A percentile compares a stretch with the other conserved stretches of the same genome.
Evolutionary conservation across 1,139 yeast species (phyloP).

Genomic region (Lodderomyces beijingensis): DNA sequence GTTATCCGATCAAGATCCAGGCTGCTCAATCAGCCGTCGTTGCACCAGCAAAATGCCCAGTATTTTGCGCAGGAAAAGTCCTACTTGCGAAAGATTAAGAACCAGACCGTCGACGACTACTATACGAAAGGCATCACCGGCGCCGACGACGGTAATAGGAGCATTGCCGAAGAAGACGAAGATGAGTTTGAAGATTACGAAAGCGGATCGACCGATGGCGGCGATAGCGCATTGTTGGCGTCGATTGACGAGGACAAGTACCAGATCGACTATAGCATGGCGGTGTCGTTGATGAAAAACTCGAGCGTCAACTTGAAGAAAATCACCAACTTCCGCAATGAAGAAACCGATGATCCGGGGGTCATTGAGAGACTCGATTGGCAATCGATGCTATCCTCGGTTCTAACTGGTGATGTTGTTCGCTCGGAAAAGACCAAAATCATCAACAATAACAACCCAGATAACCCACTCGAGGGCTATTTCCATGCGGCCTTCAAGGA

Average conservation of each 20-base stretch:
- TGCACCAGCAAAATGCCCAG: slow-evolving; percentile 27
- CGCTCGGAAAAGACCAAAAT: slow-evolving; percentile 85
- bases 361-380: slow-evolving; percentile 85
- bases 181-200: slow-evolving; percentile 25
- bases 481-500: slow-evolving; percentile 62
- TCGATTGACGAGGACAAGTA: slow-evolving; percentile 42
- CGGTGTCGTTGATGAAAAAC: slow-evolving; percentile 33
- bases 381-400: slow-evolving; percentile 92
- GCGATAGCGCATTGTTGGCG: slow-evolving; percentile 33
- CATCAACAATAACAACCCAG: slow-evolving; percentile 41
- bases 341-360: slow-evolving; percentile 54
- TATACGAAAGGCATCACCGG: slow-evolving; percentile 58
- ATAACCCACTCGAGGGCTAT: slow-evolving; percentile 45
- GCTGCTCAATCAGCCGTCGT: slow-evolving; percentile 4
- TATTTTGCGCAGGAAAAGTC: slow-evolving; percentile 65
- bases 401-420: slow-evolving; percentile 91
- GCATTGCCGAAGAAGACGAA: slow-evolving; percentile 12
- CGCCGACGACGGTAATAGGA: slow-evolving; percentile 19
- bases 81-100: slow-evolving; percentile 60
- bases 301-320: slow-evolving; percentile 33
- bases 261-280: slow-evolving; percentile 39
- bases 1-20: slow-evolving; percentile 6
- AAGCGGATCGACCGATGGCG: slow-evolving; percentile 18
- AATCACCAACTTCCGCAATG: slow-evolving; percentile 38
- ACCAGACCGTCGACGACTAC: slow-evolving; percentile 65